phyloP scores from a whole-genome alignment of 305 asterid species.

The Fraxinus dipetala region DNA sequence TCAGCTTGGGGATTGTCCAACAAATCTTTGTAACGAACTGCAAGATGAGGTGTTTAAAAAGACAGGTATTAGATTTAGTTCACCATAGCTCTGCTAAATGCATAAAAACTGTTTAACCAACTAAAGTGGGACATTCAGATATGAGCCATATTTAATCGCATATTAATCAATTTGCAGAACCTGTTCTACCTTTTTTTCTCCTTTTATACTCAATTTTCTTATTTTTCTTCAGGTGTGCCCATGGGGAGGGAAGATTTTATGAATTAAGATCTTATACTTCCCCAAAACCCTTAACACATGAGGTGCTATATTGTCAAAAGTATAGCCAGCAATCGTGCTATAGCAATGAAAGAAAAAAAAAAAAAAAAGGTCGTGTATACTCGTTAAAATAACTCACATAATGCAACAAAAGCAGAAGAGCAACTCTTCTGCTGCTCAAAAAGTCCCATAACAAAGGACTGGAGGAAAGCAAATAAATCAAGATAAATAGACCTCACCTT shows the following conservation, averaged over 20 bases:
- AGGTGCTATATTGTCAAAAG: slow-evolving; percentile 5
- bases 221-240: not conserved
- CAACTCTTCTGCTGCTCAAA: not conserved
- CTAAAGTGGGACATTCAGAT: not conserved
- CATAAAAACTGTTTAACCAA: slow-evolving; percentile 1
- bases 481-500: slow-evolving; percentile 53
- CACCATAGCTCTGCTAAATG: not conserved
- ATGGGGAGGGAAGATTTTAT: not conserved
- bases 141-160: slow-evolving; percentile 1
- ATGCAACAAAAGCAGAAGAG: slow-evolving; percentile 6
- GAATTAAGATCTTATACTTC: not conserved
- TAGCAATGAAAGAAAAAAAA: not conserved
- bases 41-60: slow-evolving; percentile 30
- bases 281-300: not conserved
- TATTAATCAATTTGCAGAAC: slow-evolving; percentile 2
- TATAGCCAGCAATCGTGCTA: slow-evolving; percentile 4
- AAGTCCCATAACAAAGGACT: not conserved
- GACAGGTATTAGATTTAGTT: slow-evolving; percentile 17
- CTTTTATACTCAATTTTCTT: not conserved
- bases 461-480: slow-evolving; percentile 15
- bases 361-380: not conserved
- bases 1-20: slow-evolving; percentile 77
- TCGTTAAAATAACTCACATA: not conserved
- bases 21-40: slow-evolving; percentile 95
- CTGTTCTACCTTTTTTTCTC: not conserved